Evolutionary conservation across 2,329 filamentous ascomycete species (phyloP).

Genomic region (Leptosphaerulina australis): DNA sequence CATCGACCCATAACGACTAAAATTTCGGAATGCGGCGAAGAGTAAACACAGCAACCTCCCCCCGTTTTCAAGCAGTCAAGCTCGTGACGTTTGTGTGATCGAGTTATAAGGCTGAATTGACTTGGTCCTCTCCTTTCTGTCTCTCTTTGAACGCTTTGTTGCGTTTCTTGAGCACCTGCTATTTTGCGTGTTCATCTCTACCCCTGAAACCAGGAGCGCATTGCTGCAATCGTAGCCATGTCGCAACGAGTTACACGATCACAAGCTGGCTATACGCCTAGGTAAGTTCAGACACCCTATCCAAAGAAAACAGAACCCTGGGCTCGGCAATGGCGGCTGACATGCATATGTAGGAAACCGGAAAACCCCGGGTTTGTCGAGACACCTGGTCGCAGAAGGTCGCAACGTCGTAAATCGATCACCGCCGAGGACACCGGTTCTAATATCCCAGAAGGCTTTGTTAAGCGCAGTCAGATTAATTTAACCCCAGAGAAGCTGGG

Average conservation of each 20-base stretch:
- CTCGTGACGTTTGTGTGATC: not conserved
- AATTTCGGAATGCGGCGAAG: constrained; percentile 20
- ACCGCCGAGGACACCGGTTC: constrained; percentile 31
- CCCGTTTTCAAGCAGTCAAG: constrained; percentile 2
- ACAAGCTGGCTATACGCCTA: constrained; percentile 57
- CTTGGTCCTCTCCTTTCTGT: not conserved
- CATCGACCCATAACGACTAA: constrained; percentile 18
- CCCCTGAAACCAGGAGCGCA: constrained; percentile 9
- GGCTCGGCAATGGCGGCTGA: constrained; percentile 28
- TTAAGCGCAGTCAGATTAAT: constrained; percentile 17
- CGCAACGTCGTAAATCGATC: constrained; percentile 51
- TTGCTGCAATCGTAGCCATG: constrained; percentile 33
- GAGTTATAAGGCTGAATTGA: not conserved
- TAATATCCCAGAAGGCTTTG: constrained; percentile 40
- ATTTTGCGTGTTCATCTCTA: not conserved
- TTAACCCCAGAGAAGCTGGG: constrained; percentile 1
- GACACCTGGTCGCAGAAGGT: constrained; percentile 53
- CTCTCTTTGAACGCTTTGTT: not conserved
- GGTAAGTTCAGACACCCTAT: constrained; percentile 41
- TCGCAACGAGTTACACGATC: constrained; percentile 53
- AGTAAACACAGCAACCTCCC: constrained; percentile 15
- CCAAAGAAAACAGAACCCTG: not conserved
- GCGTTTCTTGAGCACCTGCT: not conserved
- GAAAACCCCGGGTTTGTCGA: constrained; percentile 56
- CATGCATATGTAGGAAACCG: constrained; percentile 44